Conservation (phyloP, 805 yeast species). For the Millerozyma miso region DNA sequence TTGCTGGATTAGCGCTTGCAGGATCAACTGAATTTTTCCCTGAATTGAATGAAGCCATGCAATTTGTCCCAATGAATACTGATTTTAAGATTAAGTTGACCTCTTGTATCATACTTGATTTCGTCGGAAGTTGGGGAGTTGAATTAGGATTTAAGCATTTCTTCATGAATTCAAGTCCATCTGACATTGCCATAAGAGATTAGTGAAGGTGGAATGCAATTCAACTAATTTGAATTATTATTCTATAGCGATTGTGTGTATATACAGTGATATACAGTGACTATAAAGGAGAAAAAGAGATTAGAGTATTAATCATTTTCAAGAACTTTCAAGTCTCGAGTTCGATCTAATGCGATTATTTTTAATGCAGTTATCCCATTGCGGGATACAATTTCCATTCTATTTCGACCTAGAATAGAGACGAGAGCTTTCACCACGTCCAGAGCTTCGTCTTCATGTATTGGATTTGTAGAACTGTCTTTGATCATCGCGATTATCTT, state of each 20-base stretch:
- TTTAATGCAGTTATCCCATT: slow-evolving; percentile 23
- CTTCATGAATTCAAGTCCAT: slow-evolving; percentile 88
- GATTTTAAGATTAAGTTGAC: slow-evolving; percentile 78
- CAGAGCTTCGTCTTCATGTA: slow-evolving; percentile 24
- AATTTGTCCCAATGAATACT: slow-evolving; percentile 80
- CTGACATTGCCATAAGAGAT: slow-evolving; percentile 72
- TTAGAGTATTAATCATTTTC: slow-evolving; percentile 2
- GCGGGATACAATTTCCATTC: slow-evolving; percentile 19
- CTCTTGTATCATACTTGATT: slow-evolving; percentile 66
- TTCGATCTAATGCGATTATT: slow-evolving; percentile 22
- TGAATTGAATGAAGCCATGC: slow-evolving; percentile 87
- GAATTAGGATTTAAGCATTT: slow-evolving; percentile 78
- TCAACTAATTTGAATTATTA: slow-evolving; percentile 1
- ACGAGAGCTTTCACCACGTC: slow-evolving; percentile 23
- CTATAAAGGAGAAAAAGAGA: background rate
- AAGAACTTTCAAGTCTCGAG: slow-evolving; percentile 20
- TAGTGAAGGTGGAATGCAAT: slow-evolving; percentile 2
- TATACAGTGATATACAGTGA: background rate
- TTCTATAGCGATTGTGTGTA: slow-evolving; percentile 2
- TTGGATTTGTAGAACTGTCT: slow-evolving; percentile 31
- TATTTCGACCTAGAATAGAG: slow-evolving; percentile 11
- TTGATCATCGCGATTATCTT: slow-evolving; percentile 24
- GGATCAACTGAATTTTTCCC: slow-evolving; percentile 95
- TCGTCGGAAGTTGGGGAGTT: slow-evolving; percentile 68
- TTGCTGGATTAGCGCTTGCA: slow-evolving; percentile 78